Conservation (phyloP, 192 early-diverging fungal genomes). For the Radiomyces spectabilis region DNA sequence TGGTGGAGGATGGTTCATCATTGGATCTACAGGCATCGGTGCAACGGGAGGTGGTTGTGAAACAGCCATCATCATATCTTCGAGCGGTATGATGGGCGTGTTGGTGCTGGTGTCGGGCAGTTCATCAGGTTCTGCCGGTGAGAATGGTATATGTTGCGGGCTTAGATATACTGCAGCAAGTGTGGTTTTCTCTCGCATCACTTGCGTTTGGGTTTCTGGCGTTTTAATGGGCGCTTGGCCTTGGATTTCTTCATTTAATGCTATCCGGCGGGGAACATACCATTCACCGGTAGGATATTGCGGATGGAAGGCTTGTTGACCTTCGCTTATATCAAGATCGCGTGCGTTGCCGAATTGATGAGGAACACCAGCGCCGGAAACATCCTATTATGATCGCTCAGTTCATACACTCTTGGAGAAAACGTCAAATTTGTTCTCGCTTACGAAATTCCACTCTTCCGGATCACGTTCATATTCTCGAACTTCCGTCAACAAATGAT, state of each 20-base stretch:
- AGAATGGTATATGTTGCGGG: conserved; percentile 7
- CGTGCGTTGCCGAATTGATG: conserved; percentile 1
- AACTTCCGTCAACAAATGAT: neutral
- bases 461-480: neutral
- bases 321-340: conserved; percentile 6
- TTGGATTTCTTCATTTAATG: neutral
- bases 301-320: neutral
- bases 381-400: too few relatives aligned
- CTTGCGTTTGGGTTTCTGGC: conserved; percentile 9
- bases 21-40: too few relatives aligned
- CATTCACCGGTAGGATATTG: neutral
- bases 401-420: too few relatives aligned
- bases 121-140: conserved; percentile 13
- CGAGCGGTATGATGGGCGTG: too few relatives aligned
- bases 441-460: neutral
- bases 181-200: conserved; percentile 2
- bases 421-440: neutral
- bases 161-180: conserved; percentile 14
- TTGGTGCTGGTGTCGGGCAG: too few relatives aligned
- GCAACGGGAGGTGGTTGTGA: too few relatives aligned
- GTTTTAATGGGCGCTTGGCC: neutral
- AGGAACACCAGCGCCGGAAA: too few relatives aligned
- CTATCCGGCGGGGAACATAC: neutral
- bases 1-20: too few relatives aligned
- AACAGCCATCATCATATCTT: too few relatives aligned